phyloP scores from a whole-genome alignment of 164 flowering plant species.

The Amborella trichopoda region DNA sequence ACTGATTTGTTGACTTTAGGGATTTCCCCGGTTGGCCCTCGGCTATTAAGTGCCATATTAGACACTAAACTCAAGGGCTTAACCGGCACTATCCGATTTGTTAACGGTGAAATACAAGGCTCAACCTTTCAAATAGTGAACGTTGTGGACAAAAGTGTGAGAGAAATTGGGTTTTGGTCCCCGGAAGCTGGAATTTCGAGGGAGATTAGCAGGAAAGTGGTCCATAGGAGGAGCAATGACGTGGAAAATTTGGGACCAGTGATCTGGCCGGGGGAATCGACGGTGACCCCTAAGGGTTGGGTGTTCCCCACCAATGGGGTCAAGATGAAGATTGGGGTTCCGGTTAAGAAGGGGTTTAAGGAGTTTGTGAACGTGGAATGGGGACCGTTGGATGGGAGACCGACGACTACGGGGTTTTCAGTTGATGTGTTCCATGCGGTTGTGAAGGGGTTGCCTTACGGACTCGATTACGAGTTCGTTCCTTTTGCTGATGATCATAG shows the following conservation, averaged over 20 bases:
- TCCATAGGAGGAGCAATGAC: too few species aligned
- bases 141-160: conserved; percentile 12
- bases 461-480: conserved; percentile 22
- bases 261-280: conserved; percentile 31
- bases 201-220: too few species aligned
- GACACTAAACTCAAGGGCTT: conserved; percentile 18
- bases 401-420: conserved; percentile 15
- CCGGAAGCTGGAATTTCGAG: neutral
- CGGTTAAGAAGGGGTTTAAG: conserved; percentile 14
- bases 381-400: conserved; percentile 5
- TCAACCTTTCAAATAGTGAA: conserved; percentile 26
- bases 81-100: conserved; percentile 21
- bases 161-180: conserved; percentile 10
- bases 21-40: conserved; percentile 22
- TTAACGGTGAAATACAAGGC: conserved; percentile 23
- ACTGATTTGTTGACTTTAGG: conserved; percentile 15
- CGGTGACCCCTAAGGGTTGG: conserved; percentile 18
- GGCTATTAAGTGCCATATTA: conserved; percentile 12
- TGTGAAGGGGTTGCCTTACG: conserved; percentile 19
- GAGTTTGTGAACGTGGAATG: conserved; percentile 17
- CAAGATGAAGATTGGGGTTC: conserved; percentile 26
- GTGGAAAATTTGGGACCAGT: too few species aligned
- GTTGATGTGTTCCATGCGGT: conserved; percentile 30
- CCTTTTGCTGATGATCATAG: conserved; percentile 11
- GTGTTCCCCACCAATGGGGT: conserved; percentile 18